Evolutionary conservation across 345 rosid genomes (phyloP), one percentile per base, ranked within the genome.

Genomic region (Lagerstroemia speciosa): DNA sequence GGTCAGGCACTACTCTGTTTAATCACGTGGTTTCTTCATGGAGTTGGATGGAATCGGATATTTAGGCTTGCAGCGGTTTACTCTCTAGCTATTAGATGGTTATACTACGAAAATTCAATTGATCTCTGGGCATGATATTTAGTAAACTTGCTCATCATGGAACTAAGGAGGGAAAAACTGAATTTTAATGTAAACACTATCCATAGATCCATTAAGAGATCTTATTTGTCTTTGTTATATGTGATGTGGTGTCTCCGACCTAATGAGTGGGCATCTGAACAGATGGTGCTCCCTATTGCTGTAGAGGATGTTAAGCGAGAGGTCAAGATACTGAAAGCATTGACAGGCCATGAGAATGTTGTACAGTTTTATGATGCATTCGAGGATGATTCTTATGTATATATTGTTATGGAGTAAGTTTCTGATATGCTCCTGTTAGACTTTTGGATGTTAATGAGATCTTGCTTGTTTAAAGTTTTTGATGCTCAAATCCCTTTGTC

Each of bases 251-350:
- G 55, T 53, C 11, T 53, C 61, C 40, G 29, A 32, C 48, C 53
- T 65, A 19, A 50, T 38, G 32, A 38, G 20, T 40, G 57, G 31
- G 40, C 31, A 50, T 72, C 53, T 41, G 46, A 17, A 62, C 86
- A 92, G 98, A 92, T 92, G 96, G 71, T 92, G 81, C 98, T 87
- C 83, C 94, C 98, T 14, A 85, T 92, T 69, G 91, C 92, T 40
- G 94, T 92, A 58, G 95, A 90, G 80, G 98, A 92, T 80, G 96
- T 92, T 40, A 90, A 90, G 78, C 79, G 96, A 67, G 95, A 92
- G 74, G 98, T 90, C 71, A 88, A 85, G 85, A 92, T 92, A 71
- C 62, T 92, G 79, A 77, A 71, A 77, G 95, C 87, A 62, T 85
- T 92, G 72, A 48, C 91, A 16, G 98, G 96, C 71, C 98, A 92